Evolutionary conservation across 163 green algal genomes (phyloP).

Genomic region (Prototheca wickerhamii): DNA sequence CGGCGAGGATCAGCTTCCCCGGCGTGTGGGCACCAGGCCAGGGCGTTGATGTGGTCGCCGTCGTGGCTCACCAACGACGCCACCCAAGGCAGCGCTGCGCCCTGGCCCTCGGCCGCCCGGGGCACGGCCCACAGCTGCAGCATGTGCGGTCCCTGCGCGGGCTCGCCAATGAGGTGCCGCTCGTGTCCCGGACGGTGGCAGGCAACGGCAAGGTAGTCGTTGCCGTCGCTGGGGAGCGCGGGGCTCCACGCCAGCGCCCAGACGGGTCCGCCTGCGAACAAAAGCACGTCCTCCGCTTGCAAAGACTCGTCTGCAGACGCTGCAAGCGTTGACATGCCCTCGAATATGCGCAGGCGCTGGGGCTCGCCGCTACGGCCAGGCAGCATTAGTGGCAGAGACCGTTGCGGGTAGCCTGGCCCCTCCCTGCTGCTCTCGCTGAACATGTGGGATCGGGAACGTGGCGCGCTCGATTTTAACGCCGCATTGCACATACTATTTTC

Average conservation of each 20-base stretch:
- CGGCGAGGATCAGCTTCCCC: not conserved
- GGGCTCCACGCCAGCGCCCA: slow-evolving; percentile 2
- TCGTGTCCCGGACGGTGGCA: not conserved
- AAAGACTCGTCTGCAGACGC: not conserved
- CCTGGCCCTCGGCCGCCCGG: not conserved
- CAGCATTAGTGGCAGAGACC: too few relatives aligned
- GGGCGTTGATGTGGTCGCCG: not conserved
- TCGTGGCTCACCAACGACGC: not conserved
- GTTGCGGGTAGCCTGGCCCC: too few relatives aligned
- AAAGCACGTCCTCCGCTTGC: not conserved
- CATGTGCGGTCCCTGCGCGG: not conserved
- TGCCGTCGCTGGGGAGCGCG: not conserved
- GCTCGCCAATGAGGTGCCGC: not conserved
- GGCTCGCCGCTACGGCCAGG: not conserved
- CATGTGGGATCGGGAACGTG: too few relatives aligned
- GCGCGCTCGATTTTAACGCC: too few relatives aligned
- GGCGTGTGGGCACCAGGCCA: slow-evolving; percentile 4
- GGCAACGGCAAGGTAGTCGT: not conserved
- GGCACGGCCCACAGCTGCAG: not conserved
- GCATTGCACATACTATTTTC: too few relatives aligned
- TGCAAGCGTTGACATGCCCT: not conserved
- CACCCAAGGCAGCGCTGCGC: not conserved
- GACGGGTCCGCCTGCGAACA: slow-evolving; percentile 2
- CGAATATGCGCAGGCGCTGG: not conserved
- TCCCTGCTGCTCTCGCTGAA: too few relatives aligned